phyloP scores from a whole-genome alignment of 192 early-diverging fungal genomes.

The Coemansia sp. region DNA sequence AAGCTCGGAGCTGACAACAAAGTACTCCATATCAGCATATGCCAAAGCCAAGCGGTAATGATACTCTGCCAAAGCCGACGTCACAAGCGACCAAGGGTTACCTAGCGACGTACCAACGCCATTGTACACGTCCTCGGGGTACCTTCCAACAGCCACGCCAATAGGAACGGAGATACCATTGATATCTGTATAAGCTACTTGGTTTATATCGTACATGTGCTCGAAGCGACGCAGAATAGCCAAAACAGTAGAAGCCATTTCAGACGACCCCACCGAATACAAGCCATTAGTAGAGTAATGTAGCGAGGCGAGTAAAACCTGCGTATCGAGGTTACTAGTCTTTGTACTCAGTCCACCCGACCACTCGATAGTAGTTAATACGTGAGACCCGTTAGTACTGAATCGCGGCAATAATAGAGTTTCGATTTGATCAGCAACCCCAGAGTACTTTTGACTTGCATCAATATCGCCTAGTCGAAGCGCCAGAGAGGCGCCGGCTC shows the following conservation, averaged over 20 bases:
- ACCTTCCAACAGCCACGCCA: conserved; percentile 68
- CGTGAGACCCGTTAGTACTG: conserved; percentile 32
- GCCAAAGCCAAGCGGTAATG: conserved; percentile 56
- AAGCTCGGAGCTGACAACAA: conserved; percentile 42
- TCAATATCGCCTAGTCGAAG: neutral
- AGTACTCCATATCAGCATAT: conserved; percentile 17
- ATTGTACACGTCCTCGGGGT: conserved; percentile 76
- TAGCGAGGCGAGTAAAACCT: conserved; percentile 61
- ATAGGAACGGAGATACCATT: conserved; percentile 13
- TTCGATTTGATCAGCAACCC: conserved; percentile 34
- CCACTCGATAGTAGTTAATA: conserved; percentile 48
- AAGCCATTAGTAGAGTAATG: conserved; percentile 34
- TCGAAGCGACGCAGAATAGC: conserved; percentile 20
- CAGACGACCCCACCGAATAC: conserved; percentile 11
- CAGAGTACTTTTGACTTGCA: conserved; percentile 32
- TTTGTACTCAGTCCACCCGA: conserved; percentile 52
- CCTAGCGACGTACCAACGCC: conserved; percentile 57
- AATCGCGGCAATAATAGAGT: conserved; percentile 35
- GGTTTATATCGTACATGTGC: conserved; percentile 27
- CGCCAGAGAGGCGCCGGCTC: conserved; percentile 58
- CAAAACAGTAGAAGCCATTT: conserved; percentile 24
- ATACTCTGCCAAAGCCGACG: conserved; percentile 61
- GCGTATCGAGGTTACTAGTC: conserved; percentile 57
- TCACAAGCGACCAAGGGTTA: conserved; percentile 78
- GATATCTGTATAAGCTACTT: conserved; percentile 16